A percentile compares a stretch with the other conserved stretches of the same genome.
Evolutionary conservation across 371 early-diverging fungal genomes (phyloP).

Genomic region (Mortierella sp.): DNA sequence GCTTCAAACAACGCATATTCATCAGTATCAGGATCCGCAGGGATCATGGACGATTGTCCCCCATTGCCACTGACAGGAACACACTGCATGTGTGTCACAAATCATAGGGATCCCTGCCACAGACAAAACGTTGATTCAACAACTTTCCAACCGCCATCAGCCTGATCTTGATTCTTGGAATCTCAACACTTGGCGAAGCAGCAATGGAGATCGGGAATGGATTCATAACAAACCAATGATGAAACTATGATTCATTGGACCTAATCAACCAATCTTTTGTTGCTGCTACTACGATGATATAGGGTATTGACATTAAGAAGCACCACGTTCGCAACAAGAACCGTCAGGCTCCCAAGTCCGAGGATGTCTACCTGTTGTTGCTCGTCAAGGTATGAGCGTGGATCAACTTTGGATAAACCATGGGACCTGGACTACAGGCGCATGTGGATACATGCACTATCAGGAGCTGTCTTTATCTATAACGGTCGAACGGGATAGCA

Average conservation of each 20-base stretch:
- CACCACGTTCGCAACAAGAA: conserved; percentile 94
- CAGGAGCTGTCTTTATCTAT: not conserved
- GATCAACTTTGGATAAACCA: not conserved
- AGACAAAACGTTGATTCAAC: no score
- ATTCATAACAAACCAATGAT: conserved; percentile 1
- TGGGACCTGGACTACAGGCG: no score
- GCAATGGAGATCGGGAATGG: not conserved
- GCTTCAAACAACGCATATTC: no score
- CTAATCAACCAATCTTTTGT: conserved; percentile 4
- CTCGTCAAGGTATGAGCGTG: conserved; percentile 87
- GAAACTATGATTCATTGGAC: conserved; percentile 7
- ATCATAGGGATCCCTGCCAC: no score
- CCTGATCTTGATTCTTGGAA: no score
- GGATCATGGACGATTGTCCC: no score
- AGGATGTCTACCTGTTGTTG: conserved; percentile 95
- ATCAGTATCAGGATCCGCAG: no score
- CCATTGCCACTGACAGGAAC: no score
- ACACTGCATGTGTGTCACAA: no score
- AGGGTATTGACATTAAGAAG: conserved; percentile 97
- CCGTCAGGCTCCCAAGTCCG: conserved; percentile 89
- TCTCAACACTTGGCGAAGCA: no score
- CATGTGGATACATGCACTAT: not conserved
- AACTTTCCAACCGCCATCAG: no score
- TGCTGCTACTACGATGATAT: conserved; percentile 4
- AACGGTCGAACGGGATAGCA: no score